A percentile compares a stretch with the other conserved stretches of the same genome.
Conservation (phyloP, 306 rosid species). For the Cicer cuneatum region DNA sequence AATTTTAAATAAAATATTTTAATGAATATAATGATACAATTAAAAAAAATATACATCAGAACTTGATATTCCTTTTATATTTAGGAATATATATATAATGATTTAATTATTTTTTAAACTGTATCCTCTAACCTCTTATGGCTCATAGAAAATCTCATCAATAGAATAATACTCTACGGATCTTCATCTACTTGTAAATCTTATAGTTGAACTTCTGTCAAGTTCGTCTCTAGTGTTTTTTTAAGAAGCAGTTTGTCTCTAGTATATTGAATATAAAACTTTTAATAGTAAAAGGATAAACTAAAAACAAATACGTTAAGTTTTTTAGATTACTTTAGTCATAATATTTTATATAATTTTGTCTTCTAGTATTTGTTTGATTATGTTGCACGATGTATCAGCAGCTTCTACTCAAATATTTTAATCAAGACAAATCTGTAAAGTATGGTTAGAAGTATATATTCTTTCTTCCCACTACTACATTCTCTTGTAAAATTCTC, state of each 20-base stretch:
- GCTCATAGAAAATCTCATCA: not conserved
- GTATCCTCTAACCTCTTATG: not conserved
- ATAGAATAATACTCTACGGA: not conserved
- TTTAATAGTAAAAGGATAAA: not conserved
- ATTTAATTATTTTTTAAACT: not conserved
- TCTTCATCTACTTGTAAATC: not conserved
- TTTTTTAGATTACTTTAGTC: not conserved
- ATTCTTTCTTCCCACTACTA: not conserved
- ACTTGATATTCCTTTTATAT: no score
- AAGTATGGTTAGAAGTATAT: not conserved
- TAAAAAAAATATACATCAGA: no score
- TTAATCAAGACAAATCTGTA: not conserved
- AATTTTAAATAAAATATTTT: no score
- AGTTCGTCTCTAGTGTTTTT: not conserved
- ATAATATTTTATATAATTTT: not conserved
- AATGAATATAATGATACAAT: no score
- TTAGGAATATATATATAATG: no score
- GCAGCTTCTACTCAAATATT: not conserved
- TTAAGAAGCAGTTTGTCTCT: not conserved
- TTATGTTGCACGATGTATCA: conserved; percentile 15
- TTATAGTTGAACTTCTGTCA: conserved; percentile 4
- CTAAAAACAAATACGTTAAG: not conserved
- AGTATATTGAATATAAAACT: not conserved
- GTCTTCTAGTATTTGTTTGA: conserved; percentile 7
- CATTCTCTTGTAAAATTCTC: not conserved